These are phyloP conservation scores for Epichloe sibirici DNA, from an alignment of 2,329 filamentous ascomycete genomes.

Conservation along the genomic window DNA sequence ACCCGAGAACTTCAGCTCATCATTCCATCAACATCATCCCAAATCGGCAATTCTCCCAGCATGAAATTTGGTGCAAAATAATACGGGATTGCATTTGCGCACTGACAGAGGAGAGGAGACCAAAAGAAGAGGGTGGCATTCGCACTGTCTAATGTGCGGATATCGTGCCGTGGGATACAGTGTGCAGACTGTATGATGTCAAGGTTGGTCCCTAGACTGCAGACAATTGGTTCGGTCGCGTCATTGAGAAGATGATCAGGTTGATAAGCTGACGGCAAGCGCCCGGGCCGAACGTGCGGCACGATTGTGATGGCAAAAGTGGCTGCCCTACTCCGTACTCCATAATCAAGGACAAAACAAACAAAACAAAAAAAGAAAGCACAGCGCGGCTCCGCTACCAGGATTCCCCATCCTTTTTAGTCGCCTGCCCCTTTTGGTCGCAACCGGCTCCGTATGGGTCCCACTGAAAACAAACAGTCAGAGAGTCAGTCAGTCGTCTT, in stretches of 20 bases:
- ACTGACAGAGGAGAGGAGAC: no score
- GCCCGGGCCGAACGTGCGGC: neutral
- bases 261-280: neutral
- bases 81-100: no score
- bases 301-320: neutral
- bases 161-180: no score
- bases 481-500: neutral
- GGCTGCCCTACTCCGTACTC: neutral
- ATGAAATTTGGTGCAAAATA: no score
- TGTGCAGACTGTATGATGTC: no score
- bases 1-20: no score
- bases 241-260: neutral
- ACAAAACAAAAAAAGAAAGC: neutral
- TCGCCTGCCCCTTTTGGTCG: neutral
- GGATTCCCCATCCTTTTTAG: neutral
- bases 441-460: neutral
- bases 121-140: rapidly evolving
- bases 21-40: no score
- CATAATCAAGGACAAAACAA: neutral
- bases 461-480: neutral
- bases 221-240: no score
- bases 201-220: no score
- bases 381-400: neutral
- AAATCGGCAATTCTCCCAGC: no score
- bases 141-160: no score